Evolutionary conservation across 2,329 filamentous ascomycete species (phyloP).

Genomic region (Ascochyta koolunga): DNA sequence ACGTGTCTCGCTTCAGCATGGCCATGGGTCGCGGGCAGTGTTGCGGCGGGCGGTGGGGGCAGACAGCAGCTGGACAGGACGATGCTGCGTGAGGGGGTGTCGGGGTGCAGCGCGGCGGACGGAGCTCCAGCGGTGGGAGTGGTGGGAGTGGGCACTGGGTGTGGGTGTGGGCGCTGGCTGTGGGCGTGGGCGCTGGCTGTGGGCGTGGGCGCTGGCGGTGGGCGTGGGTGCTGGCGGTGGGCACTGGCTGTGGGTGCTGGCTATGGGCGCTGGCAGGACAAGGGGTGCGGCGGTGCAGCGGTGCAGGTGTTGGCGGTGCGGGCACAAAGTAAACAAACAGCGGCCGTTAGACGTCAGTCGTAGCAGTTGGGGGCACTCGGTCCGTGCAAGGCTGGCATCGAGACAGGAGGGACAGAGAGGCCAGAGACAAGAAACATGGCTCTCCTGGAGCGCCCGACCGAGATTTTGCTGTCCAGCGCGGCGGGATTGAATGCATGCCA

Average conservation of each 20-base stretch:
- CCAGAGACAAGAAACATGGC: conserved; percentile 16
- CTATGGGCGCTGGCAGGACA: not conserved
- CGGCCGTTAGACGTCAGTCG: conserved; percentile 16
- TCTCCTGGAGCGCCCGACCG: conserved; percentile 13
- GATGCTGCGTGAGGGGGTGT: conserved; percentile 5
- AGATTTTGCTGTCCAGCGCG: conserved; percentile 21
- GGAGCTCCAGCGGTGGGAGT: not conserved
- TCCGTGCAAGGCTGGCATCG: conserved; percentile 18
- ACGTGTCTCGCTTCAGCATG: conserved; percentile 30
- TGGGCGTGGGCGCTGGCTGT: no score
- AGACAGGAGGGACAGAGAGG: conserved; percentile 12
- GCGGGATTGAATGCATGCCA: conserved; percentile 17
- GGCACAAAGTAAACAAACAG: conserved; percentile 13
- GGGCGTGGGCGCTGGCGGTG: no score
- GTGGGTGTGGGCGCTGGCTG: no score
- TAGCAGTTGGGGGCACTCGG: not conserved
- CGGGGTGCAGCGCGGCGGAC: conserved; percentile 1
- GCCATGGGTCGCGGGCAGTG: conserved; percentile 32
- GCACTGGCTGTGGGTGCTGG: not conserved
- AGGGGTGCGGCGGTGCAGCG: not conserved
- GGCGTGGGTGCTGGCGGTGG: not conserved
- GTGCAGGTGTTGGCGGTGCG: not conserved
- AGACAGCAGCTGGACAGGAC: no score
- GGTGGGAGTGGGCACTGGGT: no score
- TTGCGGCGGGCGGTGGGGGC: conserved; percentile 10